Conservation (phyloP, 2,329 filamentous ascomycete species). For the Drechslerella dactyloides region DNA sequence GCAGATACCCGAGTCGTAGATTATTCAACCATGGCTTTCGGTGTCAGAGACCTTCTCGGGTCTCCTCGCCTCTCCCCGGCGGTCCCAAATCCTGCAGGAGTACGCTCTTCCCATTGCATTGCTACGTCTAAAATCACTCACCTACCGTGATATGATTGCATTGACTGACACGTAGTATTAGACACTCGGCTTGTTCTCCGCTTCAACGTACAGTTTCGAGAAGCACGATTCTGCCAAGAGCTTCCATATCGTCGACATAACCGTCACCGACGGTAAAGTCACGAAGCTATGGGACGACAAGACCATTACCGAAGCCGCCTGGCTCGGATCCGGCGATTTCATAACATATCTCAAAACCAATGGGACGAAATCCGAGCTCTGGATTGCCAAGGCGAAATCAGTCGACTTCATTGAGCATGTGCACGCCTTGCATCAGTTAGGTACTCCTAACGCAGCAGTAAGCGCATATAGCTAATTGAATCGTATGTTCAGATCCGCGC, state of each 20-base stretch:
- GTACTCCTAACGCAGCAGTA: background rate
- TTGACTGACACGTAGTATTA: slow-evolving; percentile 47
- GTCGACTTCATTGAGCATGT: slow-evolving; percentile 52
- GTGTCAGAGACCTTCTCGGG: slow-evolving; percentile 76
- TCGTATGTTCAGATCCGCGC: slow-evolving; percentile 21
- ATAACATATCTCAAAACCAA: slow-evolving; percentile 64
- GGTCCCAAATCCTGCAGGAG: slow-evolving; percentile 70
- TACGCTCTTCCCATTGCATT: slow-evolving; percentile 68
- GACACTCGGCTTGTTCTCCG: slow-evolving; percentile 62
- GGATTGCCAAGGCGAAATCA: slow-evolving; percentile 46
- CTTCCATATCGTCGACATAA: slow-evolving; percentile 75
- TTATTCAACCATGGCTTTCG: slow-evolving; percentile 65
- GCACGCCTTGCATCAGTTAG: slow-evolving; percentile 17
- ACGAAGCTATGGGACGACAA: slow-evolving; percentile 70
- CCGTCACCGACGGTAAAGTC: slow-evolving; percentile 66
- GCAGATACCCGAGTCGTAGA: background rate
- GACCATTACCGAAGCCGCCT: slow-evolving; percentile 73
- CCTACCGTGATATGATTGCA: too few species aligned
- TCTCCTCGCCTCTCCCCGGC: slow-evolving; percentile 75
- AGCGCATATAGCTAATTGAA: background rate
- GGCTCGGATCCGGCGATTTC: slow-evolving; percentile 73
- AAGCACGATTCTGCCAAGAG: slow-evolving; percentile 69
- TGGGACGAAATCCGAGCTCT: slow-evolving; percentile 57
- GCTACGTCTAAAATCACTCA: slow-evolving; percentile 59
- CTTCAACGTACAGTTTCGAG: slow-evolving; percentile 80